Evolutionary conservation across 441 rosid genomes (phyloP), one percentile per base, ranked within the genome.

Genomic region (Euphorbia celastroides): DNA sequence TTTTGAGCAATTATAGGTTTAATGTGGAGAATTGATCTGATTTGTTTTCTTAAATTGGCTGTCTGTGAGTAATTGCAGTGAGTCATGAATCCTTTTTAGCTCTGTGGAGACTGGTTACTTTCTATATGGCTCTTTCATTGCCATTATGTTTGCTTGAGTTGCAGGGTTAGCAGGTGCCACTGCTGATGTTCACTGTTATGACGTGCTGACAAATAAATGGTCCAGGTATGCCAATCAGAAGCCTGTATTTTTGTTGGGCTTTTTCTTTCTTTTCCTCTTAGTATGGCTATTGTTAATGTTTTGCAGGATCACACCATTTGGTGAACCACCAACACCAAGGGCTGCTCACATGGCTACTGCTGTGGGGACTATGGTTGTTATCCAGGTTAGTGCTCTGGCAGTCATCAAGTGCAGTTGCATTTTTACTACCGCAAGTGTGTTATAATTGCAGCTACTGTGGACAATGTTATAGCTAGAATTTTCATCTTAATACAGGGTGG

Each of bases 301-400:
- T 62, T 72, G n/a, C 80, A 93, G 99, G 82, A 79, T 94, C 68
- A 77, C 85, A 63, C 98, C 98, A 30, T 81, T 82, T 78, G 99
- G 99, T 67, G 99, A 94, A 70, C 96, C 98, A 67, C 98, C 98
- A 38, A 92, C 92, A 28, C 97, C 99, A 31, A 88, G 99, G 83
- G 99, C 99, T 70, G 98, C 99, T 26, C 99, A 94, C 80, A 97
- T 94, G 60, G 99, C 99, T 19, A 85, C 96, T 74, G 98, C 98
- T 7, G 99, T 94, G 68, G 99, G 98, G 66, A 94, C 97, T 36
- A 94, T 94, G 99, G 99, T 94, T 19, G 99, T 94, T 73, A 86
- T 94, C 81, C 99, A 94, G 97, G 99, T 89, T 66, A 65, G 83
- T 46, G 41, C 54, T 38, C 36, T 57, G 27, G 28, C 46, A 10